Percentiles rank a stretch among this genome's conserved stretches.
Conservation (phyloP, 1,284 basidiomycete genomes). For the Ganoderma sinense region DNA sequence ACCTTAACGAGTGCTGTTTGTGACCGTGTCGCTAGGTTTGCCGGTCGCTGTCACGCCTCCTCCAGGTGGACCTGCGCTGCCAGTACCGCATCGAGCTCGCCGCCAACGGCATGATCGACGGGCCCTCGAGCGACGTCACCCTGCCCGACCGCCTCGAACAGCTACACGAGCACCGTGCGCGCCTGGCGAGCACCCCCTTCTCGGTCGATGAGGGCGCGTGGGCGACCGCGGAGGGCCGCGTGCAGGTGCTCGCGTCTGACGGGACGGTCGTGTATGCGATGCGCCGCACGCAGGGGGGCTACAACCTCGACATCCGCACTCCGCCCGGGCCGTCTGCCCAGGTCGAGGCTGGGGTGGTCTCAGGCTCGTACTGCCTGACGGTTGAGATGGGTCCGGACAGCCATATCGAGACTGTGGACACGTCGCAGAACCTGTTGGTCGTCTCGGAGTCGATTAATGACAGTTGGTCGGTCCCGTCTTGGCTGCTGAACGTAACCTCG, state of each 20-base stretch:
- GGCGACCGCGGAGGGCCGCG: neutral
- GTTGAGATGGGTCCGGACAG: neutral
- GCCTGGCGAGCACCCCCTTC: neutral
- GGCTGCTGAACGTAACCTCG: neutral
- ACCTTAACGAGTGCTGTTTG: too few species aligned
- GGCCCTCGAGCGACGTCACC: neutral
- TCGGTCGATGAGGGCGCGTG: slow-evolving; percentile 1
- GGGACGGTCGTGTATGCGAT: slow-evolving; percentile 10
- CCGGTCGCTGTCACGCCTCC: slow-evolving; percentile 2
- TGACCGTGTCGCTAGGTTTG: slow-evolving; percentile 6
- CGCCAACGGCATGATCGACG: slow-evolving; percentile 17
- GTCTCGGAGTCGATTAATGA: neutral
- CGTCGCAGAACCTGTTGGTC: slow-evolving; percentile 11
- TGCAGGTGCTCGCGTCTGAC: slow-evolving; percentile 14
- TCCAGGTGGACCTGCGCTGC: slow-evolving; percentile 8
- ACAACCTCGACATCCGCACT: slow-evolving; percentile 10
- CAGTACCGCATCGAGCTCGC: slow-evolving; percentile 16
- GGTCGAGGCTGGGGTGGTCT: neutral
- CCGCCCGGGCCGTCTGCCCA: neutral
- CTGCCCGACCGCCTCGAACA: slow-evolving; percentile 5
- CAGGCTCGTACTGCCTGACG: neutral
- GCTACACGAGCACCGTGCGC: slow-evolving; percentile 7
- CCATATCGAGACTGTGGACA: slow-evolving; percentile 11
- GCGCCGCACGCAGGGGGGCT: slow-evolving; percentile 3
- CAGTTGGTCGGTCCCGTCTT: neutral